Evolutionary conservation across 192 early-diverging fungal genomes (phyloP).

Genomic region (Podila clonocystis): DNA sequence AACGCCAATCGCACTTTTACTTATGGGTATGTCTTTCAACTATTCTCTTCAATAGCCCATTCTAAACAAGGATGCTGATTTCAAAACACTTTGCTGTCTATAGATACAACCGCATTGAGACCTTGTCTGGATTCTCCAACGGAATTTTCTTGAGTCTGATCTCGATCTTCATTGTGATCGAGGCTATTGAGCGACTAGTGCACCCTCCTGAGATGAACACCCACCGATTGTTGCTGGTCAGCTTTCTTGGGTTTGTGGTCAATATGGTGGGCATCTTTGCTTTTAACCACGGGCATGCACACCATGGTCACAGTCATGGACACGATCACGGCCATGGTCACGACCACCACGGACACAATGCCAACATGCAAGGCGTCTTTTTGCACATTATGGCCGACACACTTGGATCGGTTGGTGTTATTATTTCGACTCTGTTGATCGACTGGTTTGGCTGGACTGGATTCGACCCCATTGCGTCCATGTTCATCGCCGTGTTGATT

Average conservation of each 20-base stretch:
- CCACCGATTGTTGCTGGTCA: slow-evolving; percentile 84
- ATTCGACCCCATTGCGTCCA: slow-evolving; percentile 93
- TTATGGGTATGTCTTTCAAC: slow-evolving; percentile 54
- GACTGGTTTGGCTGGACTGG: slow-evolving; percentile 94
- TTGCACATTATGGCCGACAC: slow-evolving; percentile 96
- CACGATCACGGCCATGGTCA: slow-evolving; percentile 73
- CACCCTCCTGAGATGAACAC: slow-evolving; percentile 90
- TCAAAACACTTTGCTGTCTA: neutral
- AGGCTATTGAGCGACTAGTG: slow-evolving; percentile 88
- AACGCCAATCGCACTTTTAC: slow-evolving; percentile 81
- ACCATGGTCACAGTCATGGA: slow-evolving; percentile 64
- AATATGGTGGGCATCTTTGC: slow-evolving; percentile 94
- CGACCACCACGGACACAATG: slow-evolving; percentile 75
- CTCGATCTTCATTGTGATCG: slow-evolving; percentile 90
- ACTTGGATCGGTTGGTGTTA: slow-evolving; percentile 94
- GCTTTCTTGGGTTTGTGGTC: slow-evolving; percentile 89
- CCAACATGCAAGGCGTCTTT: slow-evolving; percentile 95
- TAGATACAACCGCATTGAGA: slow-evolving; percentile 88
- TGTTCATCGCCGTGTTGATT: slow-evolving; percentile 90
- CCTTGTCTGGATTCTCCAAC: slow-evolving; percentile 92
- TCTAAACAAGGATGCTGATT: slow-evolving; percentile 50
- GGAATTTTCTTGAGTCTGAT: slow-evolving; percentile 91
- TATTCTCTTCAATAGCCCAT: neutral
- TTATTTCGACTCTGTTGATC: slow-evolving; percentile 92
- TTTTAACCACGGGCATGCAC: slow-evolving; percentile 85